Base-by-base conservation (phyloP, 129 eudicot species). In the Rutidosis leptorrhynchoides region DNA sequence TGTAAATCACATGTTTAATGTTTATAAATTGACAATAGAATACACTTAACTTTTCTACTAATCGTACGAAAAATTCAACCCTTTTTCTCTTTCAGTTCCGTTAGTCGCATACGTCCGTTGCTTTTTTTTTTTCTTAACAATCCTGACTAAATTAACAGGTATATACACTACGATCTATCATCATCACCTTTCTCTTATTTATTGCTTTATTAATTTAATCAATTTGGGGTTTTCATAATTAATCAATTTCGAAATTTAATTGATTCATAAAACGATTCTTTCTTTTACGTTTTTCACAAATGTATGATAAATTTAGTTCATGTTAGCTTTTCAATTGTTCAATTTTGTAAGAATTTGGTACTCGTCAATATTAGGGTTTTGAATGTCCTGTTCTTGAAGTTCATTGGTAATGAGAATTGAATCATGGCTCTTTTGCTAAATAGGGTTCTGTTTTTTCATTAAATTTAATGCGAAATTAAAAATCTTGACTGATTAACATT, bases 51-150 rank as follows among this genome's bases (percentile, higher is more conserved):
- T 6, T 49, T 49, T 46, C 17, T 17, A 48, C 11, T 49, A 49
- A 7, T 49, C 55, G 59, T 27, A 58, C 30, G 63, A 58, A 67
- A 74, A 70, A 21, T 68, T 75, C 74, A 75, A 75, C 80, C 74
- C 74, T 60, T 75, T 60, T 75, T 68, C 79, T 67, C 30, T 49
- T 42, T 59, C 64, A 68, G 26, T 26, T 75, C 59, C 56, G 61
- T 68, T 40, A 75, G 80, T 75, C 80, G 80, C 80, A 75, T 37
- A 68, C 74, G 69, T 75, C 62, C 56, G 70, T 32, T 17, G 19
- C 14, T 54, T 11, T 14, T 30, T 15, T 32, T 35, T 52, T 69
- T 67, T 63, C 69, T 68, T 59, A 58, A 58, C 74, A 67, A 68
- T 51, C 64, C 74, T 75, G 57, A 59, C 64, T 65, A 59, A 75